Evolutionary conservation across 2,329 filamentous ascomycete genomes (phyloP).

Genomic region (Emergomyces africanus): DNA sequence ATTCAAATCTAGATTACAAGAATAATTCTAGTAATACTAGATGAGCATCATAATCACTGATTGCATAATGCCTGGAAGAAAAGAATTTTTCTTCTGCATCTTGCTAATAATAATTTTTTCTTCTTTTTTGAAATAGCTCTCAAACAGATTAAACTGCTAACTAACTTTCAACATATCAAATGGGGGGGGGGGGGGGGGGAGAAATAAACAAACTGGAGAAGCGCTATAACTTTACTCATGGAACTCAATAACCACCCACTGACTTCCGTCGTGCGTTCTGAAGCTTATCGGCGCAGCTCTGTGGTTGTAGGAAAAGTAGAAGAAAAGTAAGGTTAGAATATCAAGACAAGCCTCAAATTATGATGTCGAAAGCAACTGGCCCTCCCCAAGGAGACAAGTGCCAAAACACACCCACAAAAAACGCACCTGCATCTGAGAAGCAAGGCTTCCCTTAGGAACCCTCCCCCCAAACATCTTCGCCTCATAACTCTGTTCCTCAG

Average conservation of each 20-base stretch:
- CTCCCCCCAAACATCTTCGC: background rate
- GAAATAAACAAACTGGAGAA: no score
- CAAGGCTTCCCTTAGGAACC: background rate
- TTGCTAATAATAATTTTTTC: no score
- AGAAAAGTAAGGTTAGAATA: background rate
- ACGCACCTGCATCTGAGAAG: background rate
- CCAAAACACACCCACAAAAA: background rate
- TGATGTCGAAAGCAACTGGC: background rate
- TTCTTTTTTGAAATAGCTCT: no score
- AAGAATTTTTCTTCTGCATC: no score
- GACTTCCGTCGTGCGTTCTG: background rate
- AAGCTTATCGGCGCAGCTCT: conserved; percentile 1
- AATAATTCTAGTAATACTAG: no score
- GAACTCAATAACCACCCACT: background rate
- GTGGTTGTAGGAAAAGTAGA: background rate
- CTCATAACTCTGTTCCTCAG: conserved; percentile 1
- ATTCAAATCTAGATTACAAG: no score
- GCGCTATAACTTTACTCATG: background rate
- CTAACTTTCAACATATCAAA: no score
- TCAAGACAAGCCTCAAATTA: background rate
- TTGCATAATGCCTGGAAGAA: no score
- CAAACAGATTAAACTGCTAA: no score
- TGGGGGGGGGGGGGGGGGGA: no score
- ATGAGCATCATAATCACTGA: no score
- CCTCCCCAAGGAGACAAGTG: no score